Conservation (phyloP, 2,329 filamentous ascomycete genomes). For the Albifimbria verrucaria region DNA sequence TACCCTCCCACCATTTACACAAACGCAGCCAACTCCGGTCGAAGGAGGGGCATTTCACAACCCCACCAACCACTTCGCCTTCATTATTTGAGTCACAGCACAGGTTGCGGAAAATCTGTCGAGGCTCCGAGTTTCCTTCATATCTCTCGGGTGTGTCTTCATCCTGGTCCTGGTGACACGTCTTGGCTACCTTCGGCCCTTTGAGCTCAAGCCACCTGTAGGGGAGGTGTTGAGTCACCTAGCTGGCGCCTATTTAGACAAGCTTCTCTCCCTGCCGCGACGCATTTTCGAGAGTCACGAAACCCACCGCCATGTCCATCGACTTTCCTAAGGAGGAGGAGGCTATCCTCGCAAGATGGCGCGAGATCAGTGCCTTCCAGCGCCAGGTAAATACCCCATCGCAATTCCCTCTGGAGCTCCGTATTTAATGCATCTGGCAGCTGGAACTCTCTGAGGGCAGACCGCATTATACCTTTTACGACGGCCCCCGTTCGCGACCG, state of each 20-base stretch:
- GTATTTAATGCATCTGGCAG: constrained; percentile 29
- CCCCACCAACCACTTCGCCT: neutral
- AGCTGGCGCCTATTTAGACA: neutral
- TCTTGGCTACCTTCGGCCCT: neutral
- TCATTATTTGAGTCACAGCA: neutral
- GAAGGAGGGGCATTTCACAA: neutral
- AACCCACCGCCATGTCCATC: constrained; percentile 64
- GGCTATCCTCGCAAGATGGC: constrained; percentile 79
- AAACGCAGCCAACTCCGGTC: neutral
- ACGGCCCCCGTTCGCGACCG: constrained; percentile 81
- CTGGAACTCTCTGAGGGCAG: constrained; percentile 78
- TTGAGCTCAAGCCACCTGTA: neutral
- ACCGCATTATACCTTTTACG: constrained; percentile 91
- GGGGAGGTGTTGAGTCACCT: neutral
- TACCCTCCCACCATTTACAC: too few relatives aligned
- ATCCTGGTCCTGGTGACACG: neutral
- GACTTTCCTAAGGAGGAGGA: constrained; percentile 93
- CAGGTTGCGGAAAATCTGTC: neutral
- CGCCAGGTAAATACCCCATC: constrained; percentile 57
- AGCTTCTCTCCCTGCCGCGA: neutral
- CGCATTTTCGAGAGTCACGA: neutral
- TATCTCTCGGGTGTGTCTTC: neutral
- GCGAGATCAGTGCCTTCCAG: constrained; percentile 87
- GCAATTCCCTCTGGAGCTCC: neutral
- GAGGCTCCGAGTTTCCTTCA: neutral